Base-by-base conservation (phyloP, 1,284 basidiomycete genomes). In the Serendipita sp. region DNA sequence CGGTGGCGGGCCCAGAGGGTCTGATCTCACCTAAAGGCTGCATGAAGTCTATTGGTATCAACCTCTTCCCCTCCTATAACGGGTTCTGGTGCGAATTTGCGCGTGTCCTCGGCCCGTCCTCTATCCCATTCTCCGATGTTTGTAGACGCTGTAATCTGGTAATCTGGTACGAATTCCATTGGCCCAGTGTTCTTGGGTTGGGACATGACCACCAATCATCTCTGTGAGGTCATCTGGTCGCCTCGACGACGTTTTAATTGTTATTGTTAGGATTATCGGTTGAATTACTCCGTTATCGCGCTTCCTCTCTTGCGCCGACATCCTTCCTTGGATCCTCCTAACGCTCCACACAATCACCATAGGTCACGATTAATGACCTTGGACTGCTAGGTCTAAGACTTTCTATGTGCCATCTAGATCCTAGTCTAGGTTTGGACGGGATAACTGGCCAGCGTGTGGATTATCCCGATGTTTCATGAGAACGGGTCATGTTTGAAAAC, bases 1-100 rank as follows among this genome's bases (percentile, higher is more conserved):
- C 65, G 70, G 71, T 62, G 64, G 72, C 35, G 74, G 70, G 30
- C 64, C 71, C 35, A 71, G 71, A 63, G 61, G 53, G 30, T 63
- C 69, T 30, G 72, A 53, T 53, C 13, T n/a, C 49, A 71, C 61
- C 44, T 72, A 61, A 73, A 72, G 64, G 67, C 67, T 58, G 68
- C n/a, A 69, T 69, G 49, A 26, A 53, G 26, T 17, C 17, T 44
- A 13, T 44, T 13, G 43, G 22, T 22, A 22, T 22, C 22, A 22
- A 22, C 22, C 22, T 22, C 22, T 22, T 22, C 22, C 22, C 22
- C 22, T 22, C 22, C 22, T 22, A 22, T 22, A 22, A 22, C 22
- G 22, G 22, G 15, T 26, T 12, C 49, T 53, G 49, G 49, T 53
- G 43, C 43, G 10, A 53, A n/a, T 12, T 26, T 53, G 53, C 22